Conservation (phyloP, 1,284 basidiomycete species). For the Leccinum holopus region DNA sequence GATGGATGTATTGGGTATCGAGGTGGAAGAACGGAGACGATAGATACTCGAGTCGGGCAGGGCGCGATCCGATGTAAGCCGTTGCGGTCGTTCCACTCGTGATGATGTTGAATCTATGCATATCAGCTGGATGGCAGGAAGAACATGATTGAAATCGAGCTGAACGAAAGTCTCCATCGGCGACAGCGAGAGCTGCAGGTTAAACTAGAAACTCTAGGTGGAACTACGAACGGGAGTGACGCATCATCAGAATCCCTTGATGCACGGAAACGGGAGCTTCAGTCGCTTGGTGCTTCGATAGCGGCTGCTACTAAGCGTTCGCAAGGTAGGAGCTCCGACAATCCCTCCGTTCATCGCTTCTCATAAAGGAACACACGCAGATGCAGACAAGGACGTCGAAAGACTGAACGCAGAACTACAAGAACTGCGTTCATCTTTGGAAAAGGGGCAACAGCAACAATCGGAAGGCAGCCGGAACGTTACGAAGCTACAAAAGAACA, state of each 20-base stretch:
- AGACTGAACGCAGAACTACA: constrained; percentile 65
- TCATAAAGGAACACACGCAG: constrained; percentile 25
- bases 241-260: constrained; percentile 67
- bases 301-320: constrained; percentile 59
- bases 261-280: constrained; percentile 60
- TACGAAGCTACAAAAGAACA: constrained; percentile 89
- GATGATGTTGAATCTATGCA: constrained; percentile 5
- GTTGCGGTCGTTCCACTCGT: not conserved
- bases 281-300: constrained; percentile 64
- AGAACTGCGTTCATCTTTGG: constrained; percentile 63
- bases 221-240: constrained; percentile 58
- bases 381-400: constrained; percentile 71
- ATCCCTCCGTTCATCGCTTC: not conserved
- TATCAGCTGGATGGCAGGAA: constrained; percentile 74
- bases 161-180: constrained; percentile 85
- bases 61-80: constrained; percentile 68
- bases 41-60: constrained; percentile 68
- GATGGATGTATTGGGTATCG: constrained; percentile 72
- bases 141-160: constrained; percentile 86
- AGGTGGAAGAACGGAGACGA: constrained; percentile 75
- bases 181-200: constrained; percentile 74
- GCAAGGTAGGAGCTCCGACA: constrained; percentile 50
- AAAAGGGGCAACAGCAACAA: constrained; percentile 80
- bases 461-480: constrained; percentile 84
- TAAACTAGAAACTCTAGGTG: constrained; percentile 76